Base-by-base conservation (phyloP, 2,329 filamentous ascomycete species). In the Arthrobotrys megalospora region DNA sequence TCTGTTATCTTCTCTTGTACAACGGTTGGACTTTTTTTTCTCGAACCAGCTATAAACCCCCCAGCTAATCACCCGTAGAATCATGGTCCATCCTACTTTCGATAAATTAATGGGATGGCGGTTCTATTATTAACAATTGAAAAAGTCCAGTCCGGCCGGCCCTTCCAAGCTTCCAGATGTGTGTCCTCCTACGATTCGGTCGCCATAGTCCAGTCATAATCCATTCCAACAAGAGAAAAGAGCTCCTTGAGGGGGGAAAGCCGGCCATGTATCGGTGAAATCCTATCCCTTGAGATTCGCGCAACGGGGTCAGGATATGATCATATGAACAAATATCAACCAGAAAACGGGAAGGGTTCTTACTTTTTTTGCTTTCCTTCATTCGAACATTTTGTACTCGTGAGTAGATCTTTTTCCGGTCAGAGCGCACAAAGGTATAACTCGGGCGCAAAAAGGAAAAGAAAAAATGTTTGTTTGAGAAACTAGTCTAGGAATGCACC, bases 121-220 rank as follows among this genome's bases (percentile, higher is more conserved):
- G 19, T 43, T 60, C 55, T 43, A 28, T 60, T 28, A 58, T 58
- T 38, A 58, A 58, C 16, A 21, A 55, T 3, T 5, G n/a, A n/a
- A n/a, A 12, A 60, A 8, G 55, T 38, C 34, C 6, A 28, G 6
- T 28, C 24, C 24, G 24, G 24, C 24, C 24, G 24, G 24, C 24
- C 19, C 7, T 7, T 60, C 52, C 36, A 19, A 21, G 55, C 0
- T 60, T 60, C 36, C 14, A 1, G 32, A 60, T 60, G 55, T 60
- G 55, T 60, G 55, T 60, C 55, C 4, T 28, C 14, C 12, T 43
- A 7, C 55, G 34, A 60, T 60, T 60, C 55, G 55, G 19, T 28
- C 19, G 19, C 24, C 12, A 8, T 7, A 6, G 14, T 10, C 36
- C 12, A 43, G 16, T 16, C 24, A n/a, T 43, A 8, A 43, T 43